A percentile compares a stretch with the other conserved stretches of the same genome.
Evolutionary conservation across 495 filamentous ascomycete species (phyloP).

Genomic region (Thermochaetoides thermophila): DNA sequence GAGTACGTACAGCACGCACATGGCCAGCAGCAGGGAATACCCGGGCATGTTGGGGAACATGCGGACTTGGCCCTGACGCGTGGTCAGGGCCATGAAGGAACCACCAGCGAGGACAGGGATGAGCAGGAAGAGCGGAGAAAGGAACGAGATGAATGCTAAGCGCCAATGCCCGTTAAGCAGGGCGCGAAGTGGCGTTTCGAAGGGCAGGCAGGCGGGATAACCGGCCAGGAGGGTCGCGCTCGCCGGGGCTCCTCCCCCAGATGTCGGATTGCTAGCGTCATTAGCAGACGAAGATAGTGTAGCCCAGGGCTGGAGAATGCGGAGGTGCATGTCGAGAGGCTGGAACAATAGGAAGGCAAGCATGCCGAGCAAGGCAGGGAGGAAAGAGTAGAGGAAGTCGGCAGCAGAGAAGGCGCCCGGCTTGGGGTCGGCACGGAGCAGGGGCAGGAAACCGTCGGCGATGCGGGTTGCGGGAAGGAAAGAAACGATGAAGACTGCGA

Average conservation of each 20-base stretch:
- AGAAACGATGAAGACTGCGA: conserved; percentile 61
- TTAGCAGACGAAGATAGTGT: conserved; percentile 28
- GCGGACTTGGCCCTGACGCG: conserved; percentile 36
- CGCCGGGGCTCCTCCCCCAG: conserved; percentile 47
- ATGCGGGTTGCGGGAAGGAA: conserved; percentile 54
- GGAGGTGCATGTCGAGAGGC: conserved; percentile 58
- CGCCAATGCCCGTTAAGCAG: conserved; percentile 51
- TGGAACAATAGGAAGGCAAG: conserved; percentile 65
- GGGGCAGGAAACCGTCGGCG: conserved; percentile 52
- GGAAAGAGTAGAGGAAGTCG: conserved; percentile 77
- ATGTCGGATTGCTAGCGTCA: too few species aligned
- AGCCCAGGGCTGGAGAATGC: conserved; percentile 62
- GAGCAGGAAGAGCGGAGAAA: conserved; percentile 46
- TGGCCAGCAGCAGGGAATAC: conserved; percentile 50
- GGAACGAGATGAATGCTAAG: conserved; percentile 51
- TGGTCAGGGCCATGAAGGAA: conserved; percentile 63
- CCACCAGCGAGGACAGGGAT: conserved; percentile 68
- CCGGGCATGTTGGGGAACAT: conserved; percentile 56
- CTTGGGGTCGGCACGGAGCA: conserved; percentile 44
- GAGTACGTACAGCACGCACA: conserved; percentile 52
- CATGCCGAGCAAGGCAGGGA: conserved; percentile 63
- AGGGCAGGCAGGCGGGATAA: conserved; percentile 50
- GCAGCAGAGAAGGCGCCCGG: conserved; percentile 60
- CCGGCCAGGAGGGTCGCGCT: conserved; percentile 56
- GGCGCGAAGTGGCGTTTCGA: conserved; percentile 48